These are phyloP conservation scores for Pestalotiopsis fici DNA, from an alignment of 2,329 filamentous ascomycete species.

Conservation along the genomic window DNA sequence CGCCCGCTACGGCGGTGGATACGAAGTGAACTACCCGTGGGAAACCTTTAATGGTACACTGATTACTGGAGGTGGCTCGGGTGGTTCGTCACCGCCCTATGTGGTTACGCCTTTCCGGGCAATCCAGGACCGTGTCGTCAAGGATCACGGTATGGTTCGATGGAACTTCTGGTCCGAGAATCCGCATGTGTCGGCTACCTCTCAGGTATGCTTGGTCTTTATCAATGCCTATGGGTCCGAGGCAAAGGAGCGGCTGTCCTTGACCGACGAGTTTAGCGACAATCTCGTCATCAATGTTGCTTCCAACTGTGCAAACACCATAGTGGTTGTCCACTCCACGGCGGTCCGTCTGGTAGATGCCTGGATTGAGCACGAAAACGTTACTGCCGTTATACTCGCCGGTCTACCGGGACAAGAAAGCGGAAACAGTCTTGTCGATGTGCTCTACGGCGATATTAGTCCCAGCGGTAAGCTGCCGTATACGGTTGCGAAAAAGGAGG, in stretches of 20 bases:
- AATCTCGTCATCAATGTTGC: slow-evolving; percentile 15
- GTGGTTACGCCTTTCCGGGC: slow-evolving; percentile 72
- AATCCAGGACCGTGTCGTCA: slow-evolving; percentile 28
- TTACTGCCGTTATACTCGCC: slow-evolving; percentile 77
- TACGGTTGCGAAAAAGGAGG: slow-evolving; percentile 27
- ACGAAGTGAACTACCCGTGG: slow-evolving; percentile 14
- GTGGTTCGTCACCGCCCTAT: slow-evolving; percentile 80
- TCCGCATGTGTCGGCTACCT: slow-evolving; percentile 35
- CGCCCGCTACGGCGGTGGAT: slow-evolving; percentile 12
- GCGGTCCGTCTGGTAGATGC: slow-evolving; percentile 70
- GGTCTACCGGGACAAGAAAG: slow-evolving; percentile 84
- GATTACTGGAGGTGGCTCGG: slow-evolving; percentile 83
- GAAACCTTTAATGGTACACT: slow-evolving; percentile 65
- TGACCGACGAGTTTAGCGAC: slow-evolving; percentile 15
- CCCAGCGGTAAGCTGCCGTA: slow-evolving; percentile 28
- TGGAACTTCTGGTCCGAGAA: slow-evolving; percentile 2
- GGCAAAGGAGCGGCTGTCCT: slow-evolving; percentile 41
- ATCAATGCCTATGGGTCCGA: slow-evolving; percentile 81
- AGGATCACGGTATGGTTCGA: slow-evolving; percentile 14
- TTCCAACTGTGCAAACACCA: slow-evolving; percentile 17
- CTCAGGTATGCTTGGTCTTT: slow-evolving; percentile 83
- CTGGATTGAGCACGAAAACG: slow-evolving; percentile 73
- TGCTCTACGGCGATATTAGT: slow-evolving; percentile 57
- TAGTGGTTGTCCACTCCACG: slow-evolving; percentile 72
- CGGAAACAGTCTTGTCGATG: slow-evolving; percentile 71